Evolutionary conservation across 805 yeast genomes (phyloP).

Genomic region (Saccharomycopsis olivae): DNA sequence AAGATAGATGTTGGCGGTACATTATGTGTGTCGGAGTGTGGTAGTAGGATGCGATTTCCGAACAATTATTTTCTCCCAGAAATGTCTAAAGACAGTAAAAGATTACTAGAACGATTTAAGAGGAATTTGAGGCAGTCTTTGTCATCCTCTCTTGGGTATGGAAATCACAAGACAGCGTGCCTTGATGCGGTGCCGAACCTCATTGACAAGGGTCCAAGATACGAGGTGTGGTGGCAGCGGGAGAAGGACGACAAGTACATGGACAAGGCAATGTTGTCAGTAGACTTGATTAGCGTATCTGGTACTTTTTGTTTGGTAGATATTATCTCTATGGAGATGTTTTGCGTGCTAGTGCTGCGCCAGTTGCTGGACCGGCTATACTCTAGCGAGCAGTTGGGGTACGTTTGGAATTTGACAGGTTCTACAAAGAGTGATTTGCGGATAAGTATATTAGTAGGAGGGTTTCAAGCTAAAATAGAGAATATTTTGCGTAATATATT

Average conservation of each 20-base stretch:
- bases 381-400: too few species aligned
- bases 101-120: background rate
- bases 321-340: too few species aligned
- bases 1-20: background rate
- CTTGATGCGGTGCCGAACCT: constrained; percentile 27
- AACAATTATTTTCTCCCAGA: constrained; percentile 12
- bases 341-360: too few species aligned
- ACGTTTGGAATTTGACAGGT: too few species aligned
- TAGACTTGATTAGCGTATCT: constrained; percentile 31
- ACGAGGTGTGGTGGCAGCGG: constrained; percentile 43
- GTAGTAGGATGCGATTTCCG: background rate
- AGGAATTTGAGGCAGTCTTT: constrained; percentile 1
- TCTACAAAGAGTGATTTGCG: too few species aligned
- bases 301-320: too few species aligned
- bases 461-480: too few species aligned
- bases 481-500: too few species aligned
- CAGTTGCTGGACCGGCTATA: too few species aligned
- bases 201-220: constrained; percentile 24
- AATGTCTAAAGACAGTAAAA: constrained; percentile 3
- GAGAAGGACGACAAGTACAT: constrained; percentile 23
- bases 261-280: constrained; percentile 30
- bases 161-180: constrained; percentile 3
- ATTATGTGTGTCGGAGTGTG: background rate
- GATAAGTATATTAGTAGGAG: too few species aligned
- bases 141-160: constrained; percentile 7